Percentiles rank a stretch among this genome's conserved stretches.
Evolutionary conservation across 2,329 filamentous ascomycete genomes (phyloP).

Genomic region (Ilyonectria sp.): DNA sequence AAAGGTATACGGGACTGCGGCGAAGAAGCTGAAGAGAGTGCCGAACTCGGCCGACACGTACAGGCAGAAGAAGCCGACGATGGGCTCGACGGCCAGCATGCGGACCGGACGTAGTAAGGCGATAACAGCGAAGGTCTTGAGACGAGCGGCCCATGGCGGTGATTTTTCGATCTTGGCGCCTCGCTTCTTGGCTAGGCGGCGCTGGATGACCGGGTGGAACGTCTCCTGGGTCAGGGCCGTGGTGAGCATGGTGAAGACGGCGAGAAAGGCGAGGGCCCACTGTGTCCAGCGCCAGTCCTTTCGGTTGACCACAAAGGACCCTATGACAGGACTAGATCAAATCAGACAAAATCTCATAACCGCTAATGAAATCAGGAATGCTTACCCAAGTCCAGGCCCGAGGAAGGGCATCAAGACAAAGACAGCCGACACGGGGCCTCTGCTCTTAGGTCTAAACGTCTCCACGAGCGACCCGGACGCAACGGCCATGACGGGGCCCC

Average conservation of each 20-base stretch:
- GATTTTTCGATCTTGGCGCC: slow-evolving; percentile 46
- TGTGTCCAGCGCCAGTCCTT: slow-evolving; percentile 70
- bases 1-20: slow-evolving; percentile 65
- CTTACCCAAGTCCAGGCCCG: slow-evolving; percentile 66
- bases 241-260: slow-evolving; percentile 53
- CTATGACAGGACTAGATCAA: slow-evolving; percentile 57
- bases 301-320: slow-evolving; percentile 61
- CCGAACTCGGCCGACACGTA: slow-evolving; percentile 68
- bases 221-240: slow-evolving; percentile 67
- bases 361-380: too few species aligned
- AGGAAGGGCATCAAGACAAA: slow-evolving; percentile 69
- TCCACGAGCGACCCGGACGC: slow-evolving; percentile 66
- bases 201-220: slow-evolving; percentile 66
- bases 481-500: slow-evolving; percentile 64
- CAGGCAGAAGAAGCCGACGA: slow-evolving; percentile 69
- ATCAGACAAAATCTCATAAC: too few species aligned
- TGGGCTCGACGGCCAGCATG: slow-evolving; percentile 75
- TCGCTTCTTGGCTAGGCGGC: slow-evolving; percentile 55
- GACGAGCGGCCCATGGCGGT: slow-evolving; percentile 43
- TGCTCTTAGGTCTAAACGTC: slow-evolving; percentile 59
- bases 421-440: slow-evolving; percentile 60
- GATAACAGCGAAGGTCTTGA: slow-evolving; percentile 57
- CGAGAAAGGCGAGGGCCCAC: slow-evolving; percentile 65
- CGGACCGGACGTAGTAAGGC: slow-evolving; percentile 66
- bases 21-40: slow-evolving; percentile 68